Base-by-base conservation (phyloP, 768 basidiomycete species). In the Mycena kentingensis region DNA sequence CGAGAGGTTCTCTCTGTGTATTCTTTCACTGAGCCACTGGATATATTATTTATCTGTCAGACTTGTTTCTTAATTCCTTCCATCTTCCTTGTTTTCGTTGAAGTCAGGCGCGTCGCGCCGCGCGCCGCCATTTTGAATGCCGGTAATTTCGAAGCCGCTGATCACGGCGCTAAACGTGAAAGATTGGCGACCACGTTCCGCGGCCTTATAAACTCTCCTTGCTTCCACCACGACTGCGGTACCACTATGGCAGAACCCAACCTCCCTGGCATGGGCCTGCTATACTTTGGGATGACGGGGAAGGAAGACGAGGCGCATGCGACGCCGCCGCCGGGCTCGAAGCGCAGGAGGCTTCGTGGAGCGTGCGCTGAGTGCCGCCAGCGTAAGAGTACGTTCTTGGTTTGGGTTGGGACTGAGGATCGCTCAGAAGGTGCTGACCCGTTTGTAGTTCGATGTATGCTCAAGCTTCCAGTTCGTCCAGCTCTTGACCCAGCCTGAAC, bases 311-410 rank as follows among this genome's bases (percentile, higher is more conserved):
- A 53, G 24, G 44, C 18, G 12, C 12, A 25, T 25, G 22, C 41
- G 24, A 29, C 27, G 25, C 46, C 50, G 13, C 41, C 34, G 7
- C 57, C 57, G 16, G 57, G 57, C 8, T 58, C 57, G 4, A 59
- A 59, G 39, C 45, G 53, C 21, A 34, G 57, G 29, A 34, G 57
- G 49, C 41, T 59, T 10, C 26, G 46, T 13, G 57, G 57, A 15
- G 57, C 57, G 13, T 58, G 57, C 39, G 53, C 54, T 7, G 38
- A 16, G 1, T 58, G 57, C 26, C 34, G 46, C 5, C 39, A 36
- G 22, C 28, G 53, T 12, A 58, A 58, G 37, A 38, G 46, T 49
- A 6, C 29, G 42, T 26, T 15, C 35, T 24, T 26, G 5, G 15
- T 10, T 18, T 46, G 18, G 44, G 21, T 46, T 15, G 12, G 5